Evolutionary conservation across 306 rosid species (phyloP).

Genomic region (Boehmeria nivea): DNA sequence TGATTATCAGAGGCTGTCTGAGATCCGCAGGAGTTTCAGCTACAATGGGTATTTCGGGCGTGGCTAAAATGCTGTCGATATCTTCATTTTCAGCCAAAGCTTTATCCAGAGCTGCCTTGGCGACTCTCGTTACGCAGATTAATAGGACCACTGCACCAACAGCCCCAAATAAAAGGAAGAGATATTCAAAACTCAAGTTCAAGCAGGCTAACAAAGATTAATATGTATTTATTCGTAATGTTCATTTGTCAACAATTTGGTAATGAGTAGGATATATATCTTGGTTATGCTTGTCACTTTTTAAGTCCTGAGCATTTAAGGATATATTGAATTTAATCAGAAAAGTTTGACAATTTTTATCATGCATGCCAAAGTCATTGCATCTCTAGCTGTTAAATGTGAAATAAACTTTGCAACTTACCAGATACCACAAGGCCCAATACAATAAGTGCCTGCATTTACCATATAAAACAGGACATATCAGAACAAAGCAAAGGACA

Average conservation of each 20-base stretch:
- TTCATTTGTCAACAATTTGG: too few relatives aligned
- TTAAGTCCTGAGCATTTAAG: too few relatives aligned
- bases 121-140: slow-evolving; percentile 68
- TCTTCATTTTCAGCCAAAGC: slow-evolving; percentile 75
- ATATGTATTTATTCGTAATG: too few relatives aligned
- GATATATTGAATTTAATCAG: too few relatives aligned
- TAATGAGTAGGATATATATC: too few relatives aligned
- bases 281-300: too few relatives aligned
- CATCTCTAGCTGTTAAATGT: too few relatives aligned
- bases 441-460: slow-evolving; percentile 72
- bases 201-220: too few relatives aligned
- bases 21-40: slow-evolving; percentile 48
- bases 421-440: slow-evolving; percentile 66
- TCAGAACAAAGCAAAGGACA: neutral
- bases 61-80: slow-evolving; percentile 28
- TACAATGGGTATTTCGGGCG: slow-evolving; percentile 36
- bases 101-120: slow-evolving; percentile 75
- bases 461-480: slow-evolving; percentile 20
- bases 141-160: slow-evolving; percentile 58
- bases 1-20: slow-evolving; percentile 69
- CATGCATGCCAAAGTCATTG: too few relatives aligned
- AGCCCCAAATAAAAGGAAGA: slow-evolving; percentile 16
- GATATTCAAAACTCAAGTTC: too few relatives aligned
- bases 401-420: slow-evolving; percentile 32
- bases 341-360: too few relatives aligned